phyloP scores from a whole-genome alignment of 352 stramenopile species.

The Paralagenidium karlingii region DNA sequence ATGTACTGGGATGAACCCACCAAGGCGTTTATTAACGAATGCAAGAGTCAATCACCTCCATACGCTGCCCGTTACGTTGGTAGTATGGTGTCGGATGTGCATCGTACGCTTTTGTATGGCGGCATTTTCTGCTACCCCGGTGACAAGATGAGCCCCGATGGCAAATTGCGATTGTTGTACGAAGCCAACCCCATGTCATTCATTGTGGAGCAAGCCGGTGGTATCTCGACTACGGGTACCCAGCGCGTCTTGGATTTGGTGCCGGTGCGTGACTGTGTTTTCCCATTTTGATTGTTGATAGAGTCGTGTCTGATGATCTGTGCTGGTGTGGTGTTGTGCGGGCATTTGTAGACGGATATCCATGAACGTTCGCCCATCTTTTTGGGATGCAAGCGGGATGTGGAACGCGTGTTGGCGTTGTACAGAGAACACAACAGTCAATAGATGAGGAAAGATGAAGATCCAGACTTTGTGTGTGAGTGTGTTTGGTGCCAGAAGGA shows the following conservation, averaged over 20 bases:
- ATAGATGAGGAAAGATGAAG: too few relatives aligned
- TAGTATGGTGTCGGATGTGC: constrained; percentile 98
- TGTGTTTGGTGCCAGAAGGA: too few relatives aligned
- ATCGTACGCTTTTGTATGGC: constrained; percentile 97
- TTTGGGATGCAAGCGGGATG: constrained; percentile 86
- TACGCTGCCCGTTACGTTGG: constrained; percentile 96
- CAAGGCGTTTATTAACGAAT: constrained; percentile 75
- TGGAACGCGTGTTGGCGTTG: constrained; percentile 65
- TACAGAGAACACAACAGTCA: constrained; percentile 58
- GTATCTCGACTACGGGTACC: constrained; percentile 90
- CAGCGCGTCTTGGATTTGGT: constrained; percentile 90
- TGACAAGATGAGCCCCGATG: constrained; percentile 70
- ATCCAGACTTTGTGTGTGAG: too few relatives aligned
- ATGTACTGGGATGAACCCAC: constrained; percentile 91
- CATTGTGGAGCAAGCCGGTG: constrained; percentile 96
- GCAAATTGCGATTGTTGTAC: constrained; percentile 97
- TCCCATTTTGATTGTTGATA: constrained; percentile 3
- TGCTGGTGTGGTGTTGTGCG: not conserved
- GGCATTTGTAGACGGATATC: constrained; percentile 70
- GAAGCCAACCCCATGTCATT: constrained; percentile 99
- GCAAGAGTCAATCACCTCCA: constrained; percentile 53
- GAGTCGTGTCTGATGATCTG: not conserved
- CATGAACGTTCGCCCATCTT: constrained; percentile 98
- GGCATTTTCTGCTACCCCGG: constrained; percentile 98
- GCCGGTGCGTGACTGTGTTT: constrained; percentile 34